Conservation (phyloP, 225 moss, liverwort and hornwort genomes). For the Anthoceros angustus region DNA sequence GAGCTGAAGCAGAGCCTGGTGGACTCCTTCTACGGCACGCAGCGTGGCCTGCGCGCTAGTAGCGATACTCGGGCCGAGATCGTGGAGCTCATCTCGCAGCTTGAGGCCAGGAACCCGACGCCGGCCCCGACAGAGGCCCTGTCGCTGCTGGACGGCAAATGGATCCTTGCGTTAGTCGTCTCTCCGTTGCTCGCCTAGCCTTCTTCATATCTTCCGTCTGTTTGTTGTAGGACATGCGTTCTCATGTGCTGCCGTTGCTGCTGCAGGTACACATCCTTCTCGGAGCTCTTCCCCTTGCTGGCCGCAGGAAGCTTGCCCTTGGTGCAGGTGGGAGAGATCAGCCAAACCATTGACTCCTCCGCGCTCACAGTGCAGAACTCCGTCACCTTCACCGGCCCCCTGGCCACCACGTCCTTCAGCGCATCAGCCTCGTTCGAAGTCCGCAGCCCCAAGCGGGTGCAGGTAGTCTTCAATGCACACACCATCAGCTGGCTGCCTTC, state of each 20-base stretch:
- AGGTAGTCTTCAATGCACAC: conserved; percentile 27
- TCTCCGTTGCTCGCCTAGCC: background rate
- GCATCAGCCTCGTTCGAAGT: conserved; percentile 77
- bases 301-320: conserved; percentile 74
- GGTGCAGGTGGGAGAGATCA: conserved; percentile 88
- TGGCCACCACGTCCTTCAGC: conserved; percentile 67
- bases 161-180: conserved; percentile 68
- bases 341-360: conserved; percentile 55
- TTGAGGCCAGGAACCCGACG: conserved; percentile 90
- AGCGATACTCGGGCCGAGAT: conserved; percentile 92
- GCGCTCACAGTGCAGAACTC: conserved; percentile 69
- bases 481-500: background rate
- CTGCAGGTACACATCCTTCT: conserved; percentile 83
- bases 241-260: background rate
- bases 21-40: conserved; percentile 63
- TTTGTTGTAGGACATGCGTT: conserved; percentile 1
- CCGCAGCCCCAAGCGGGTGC: conserved; percentile 87
- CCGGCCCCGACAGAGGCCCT: conserved; percentile 72
- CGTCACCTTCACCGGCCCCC: conserved; percentile 63
- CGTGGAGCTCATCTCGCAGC: conserved; percentile 75
- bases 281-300: conserved; percentile 69
- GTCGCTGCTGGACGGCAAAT: conserved; percentile 70
- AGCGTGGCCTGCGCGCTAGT: conserved; percentile 78
- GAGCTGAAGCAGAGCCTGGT: conserved; percentile 75
- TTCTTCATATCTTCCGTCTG: background rate